Conservation (phyloP, 2,329 filamentous ascomycete genomes). For the Fusarium keratoplasticum region DNA sequence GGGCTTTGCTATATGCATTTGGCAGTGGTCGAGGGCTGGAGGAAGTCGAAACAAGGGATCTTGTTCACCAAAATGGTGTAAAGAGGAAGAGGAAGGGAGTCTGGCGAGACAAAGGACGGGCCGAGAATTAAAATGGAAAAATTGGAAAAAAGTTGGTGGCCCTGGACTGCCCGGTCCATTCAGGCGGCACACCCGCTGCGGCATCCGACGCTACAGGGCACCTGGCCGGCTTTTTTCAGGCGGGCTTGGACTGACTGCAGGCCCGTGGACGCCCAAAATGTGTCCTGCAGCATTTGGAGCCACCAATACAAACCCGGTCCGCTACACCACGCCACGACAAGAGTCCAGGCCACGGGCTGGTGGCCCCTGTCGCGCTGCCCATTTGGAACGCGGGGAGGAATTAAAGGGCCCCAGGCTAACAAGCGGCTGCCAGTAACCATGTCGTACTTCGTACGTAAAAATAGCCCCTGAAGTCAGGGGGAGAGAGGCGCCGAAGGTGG, state of each 20-base stretch:
- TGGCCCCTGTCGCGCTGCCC: constrained; percentile 17
- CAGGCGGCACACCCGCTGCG: constrained; percentile 19
- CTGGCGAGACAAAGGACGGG: constrained; percentile 23
- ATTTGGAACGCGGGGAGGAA: constrained; percentile 40
- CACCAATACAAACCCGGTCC: not conserved
- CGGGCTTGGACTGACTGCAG: constrained; percentile 13
- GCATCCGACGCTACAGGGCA: constrained; percentile 21
- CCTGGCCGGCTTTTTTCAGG: constrained; percentile 28
- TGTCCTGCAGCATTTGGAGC: constrained; percentile 10
- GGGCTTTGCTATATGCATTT: constrained; percentile 68
- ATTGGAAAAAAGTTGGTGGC: constrained; percentile 34
- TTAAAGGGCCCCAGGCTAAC: constrained; percentile 25
- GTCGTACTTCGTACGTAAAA: constrained; percentile 29
- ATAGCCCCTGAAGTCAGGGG: constrained; percentile 30
- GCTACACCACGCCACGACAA: not conserved
- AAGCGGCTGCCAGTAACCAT: constrained; percentile 19
- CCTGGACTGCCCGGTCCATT: not conserved
- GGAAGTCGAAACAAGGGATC: constrained; percentile 24
- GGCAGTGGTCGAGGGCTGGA: constrained; percentile 44
- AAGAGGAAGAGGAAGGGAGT: constrained; percentile 24
- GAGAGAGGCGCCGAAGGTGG: constrained; percentile 4
- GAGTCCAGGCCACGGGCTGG: not conserved
- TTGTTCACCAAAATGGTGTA: constrained; percentile 46
- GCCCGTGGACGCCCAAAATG: constrained; percentile 15
- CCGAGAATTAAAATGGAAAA: constrained; percentile 36